Conservation (phyloP, 495 filamentous ascomycete genomes). For the Podospora conica region DNA sequence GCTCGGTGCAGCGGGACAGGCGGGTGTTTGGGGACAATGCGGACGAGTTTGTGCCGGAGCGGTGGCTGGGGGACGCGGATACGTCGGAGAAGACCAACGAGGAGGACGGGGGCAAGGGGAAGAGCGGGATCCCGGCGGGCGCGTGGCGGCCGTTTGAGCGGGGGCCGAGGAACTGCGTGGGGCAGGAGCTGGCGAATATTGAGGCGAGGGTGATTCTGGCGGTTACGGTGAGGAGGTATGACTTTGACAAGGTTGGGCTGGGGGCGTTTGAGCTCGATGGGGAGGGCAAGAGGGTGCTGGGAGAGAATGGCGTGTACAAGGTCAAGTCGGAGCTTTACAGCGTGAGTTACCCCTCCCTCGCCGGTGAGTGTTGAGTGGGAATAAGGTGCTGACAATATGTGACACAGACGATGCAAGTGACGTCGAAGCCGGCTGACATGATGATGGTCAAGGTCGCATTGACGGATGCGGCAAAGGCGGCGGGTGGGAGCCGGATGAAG, state of each 20-base stretch:
- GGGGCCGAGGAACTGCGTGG: conserved; percentile 52
- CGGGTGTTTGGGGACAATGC: conserved; percentile 51
- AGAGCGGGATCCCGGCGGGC: conserved; percentile 22
- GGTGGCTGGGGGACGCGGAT: conserved; percentile 50
- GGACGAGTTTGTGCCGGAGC: conserved; percentile 53
- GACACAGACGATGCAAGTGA: conserved; percentile 27
- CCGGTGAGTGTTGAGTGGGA: not conserved
- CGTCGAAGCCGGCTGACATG: conserved; percentile 33
- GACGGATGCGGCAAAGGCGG: not conserved
- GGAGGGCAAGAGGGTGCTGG: conserved; percentile 30
- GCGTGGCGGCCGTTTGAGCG: conserved; percentile 52
- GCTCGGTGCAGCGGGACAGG: conserved; percentile 53
- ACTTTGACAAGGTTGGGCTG: conserved; percentile 41
- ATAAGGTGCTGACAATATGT: conserved; percentile 2
- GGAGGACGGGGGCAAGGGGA: conserved; percentile 19
- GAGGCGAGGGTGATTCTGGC: conserved; percentile 36
- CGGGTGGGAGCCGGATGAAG: not conserved
- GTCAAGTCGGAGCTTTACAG: conserved; percentile 39
- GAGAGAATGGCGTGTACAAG: conserved; percentile 37
- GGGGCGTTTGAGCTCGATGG: conserved; percentile 35
- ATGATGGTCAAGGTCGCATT: conserved; percentile 31
- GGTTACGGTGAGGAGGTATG: conserved; percentile 32
- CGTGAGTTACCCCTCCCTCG: conserved; percentile 27
- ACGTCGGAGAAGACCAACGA: conserved; percentile 17
- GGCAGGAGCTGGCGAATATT: conserved; percentile 49